Evolutionary conservation across 2,329 filamentous ascomycete genomes (phyloP).

Genomic region (Ciborinia camelliae): DNA sequence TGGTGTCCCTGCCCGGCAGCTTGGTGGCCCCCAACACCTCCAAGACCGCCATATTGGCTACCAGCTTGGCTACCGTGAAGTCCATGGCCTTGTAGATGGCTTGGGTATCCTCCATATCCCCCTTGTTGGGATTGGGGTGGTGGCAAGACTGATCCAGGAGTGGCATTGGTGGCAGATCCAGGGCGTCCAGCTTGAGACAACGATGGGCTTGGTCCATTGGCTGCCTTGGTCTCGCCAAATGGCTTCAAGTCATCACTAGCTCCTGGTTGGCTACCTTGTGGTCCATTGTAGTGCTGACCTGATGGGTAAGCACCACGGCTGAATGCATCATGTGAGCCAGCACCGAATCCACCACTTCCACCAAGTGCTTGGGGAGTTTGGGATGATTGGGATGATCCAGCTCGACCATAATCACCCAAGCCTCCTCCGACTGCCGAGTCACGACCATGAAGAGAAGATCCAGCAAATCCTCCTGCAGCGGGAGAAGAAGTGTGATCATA

Average conservation of each 20-base stretch:
- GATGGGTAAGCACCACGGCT: conserved; percentile 37
- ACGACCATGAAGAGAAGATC: conserved; percentile 38
- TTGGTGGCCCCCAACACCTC: conserved; percentile 49
- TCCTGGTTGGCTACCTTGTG: conserved; percentile 35
- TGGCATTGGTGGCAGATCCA: conserved; percentile 39
- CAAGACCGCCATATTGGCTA: conserved; percentile 42
- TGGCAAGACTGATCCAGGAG: conserved; percentile 36
- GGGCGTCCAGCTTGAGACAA: conserved; percentile 38
- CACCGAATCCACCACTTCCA: conserved; percentile 36
- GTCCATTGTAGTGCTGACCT: conserved; percentile 36
- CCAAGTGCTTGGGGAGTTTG: conserved; percentile 37
- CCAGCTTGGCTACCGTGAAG: conserved; percentile 38
- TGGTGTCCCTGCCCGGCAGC: conserved; percentile 43
- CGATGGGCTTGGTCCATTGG: conserved; percentile 39
- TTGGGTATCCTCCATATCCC: conserved; percentile 39
- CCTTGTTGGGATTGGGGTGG: conserved; percentile 37
- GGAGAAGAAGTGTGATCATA: conserved; percentile 39
- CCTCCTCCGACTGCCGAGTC: conserved; percentile 37
- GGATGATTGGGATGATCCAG: conserved; percentile 36
- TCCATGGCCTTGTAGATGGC: conserved; percentile 37
- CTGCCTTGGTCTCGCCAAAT: conserved; percentile 38
- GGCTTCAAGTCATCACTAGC: conserved; percentile 39
- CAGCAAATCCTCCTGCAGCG: conserved; percentile 35
- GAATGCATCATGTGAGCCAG: conserved; percentile 36
- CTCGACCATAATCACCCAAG: conserved; percentile 38